phyloP scores from a whole-genome alignment of 345 rosid genomes.

The Melaleuca alternifolia region DNA sequence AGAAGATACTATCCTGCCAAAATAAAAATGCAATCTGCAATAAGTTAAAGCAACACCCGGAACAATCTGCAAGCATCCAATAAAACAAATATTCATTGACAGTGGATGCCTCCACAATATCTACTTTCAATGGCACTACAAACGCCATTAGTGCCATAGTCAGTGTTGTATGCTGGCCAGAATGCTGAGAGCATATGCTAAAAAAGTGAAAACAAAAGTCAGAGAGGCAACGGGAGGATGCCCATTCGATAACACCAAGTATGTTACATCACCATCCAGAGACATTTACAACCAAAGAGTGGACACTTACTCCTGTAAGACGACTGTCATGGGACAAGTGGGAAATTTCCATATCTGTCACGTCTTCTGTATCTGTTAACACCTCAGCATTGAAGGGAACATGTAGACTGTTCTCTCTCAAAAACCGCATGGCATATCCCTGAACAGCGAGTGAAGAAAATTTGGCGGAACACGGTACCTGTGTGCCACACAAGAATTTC shows the following conservation, averaged over 20 bases:
- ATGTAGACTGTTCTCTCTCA: constrained; percentile 42
- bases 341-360: constrained; percentile 37
- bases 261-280: neutral
- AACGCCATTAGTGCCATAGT: neutral
- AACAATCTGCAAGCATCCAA: neutral
- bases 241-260: neutral
- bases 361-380: constrained; percentile 44
- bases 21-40: neutral
- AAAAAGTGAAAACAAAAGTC: neutral
- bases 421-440: constrained; percentile 79
- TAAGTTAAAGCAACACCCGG: neutral
- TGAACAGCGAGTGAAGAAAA: constrained; percentile 28
- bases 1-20: constrained; percentile 85
- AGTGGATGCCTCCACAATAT: neutral
- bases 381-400: constrained; percentile 48
- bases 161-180: neutral
- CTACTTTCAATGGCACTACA: neutral
- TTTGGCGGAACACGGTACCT: constrained; percentile 16
- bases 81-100: neutral
- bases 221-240: neutral
- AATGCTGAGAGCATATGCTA: neutral
- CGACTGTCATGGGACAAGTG: constrained; percentile 54
- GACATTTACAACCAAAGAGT: neutral
- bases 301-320: constrained; percentile 62
- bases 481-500: constrained; percentile 36